Conservation (phyloP, 129 eudicot species). For the Chrysanthemum seticuspe region DNA sequence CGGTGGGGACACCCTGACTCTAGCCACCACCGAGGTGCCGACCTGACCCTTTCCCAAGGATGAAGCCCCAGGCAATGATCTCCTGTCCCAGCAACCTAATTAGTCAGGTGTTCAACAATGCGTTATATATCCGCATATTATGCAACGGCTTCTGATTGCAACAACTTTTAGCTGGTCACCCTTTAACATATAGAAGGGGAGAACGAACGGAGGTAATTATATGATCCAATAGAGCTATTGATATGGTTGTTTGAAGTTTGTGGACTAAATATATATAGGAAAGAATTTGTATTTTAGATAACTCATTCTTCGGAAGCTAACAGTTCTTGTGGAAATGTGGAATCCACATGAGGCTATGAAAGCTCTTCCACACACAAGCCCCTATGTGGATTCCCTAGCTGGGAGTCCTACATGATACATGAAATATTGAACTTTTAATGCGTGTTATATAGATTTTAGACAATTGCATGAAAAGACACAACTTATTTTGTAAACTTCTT, state of each 20-base stretch:
- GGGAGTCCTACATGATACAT: constrained; percentile 11
- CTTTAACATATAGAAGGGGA: not conserved
- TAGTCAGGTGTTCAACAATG: not conserved
- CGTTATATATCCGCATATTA: not conserved
- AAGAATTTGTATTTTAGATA: not conserved
- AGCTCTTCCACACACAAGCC: too few relatives aligned
- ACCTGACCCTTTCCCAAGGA: too few relatives aligned
- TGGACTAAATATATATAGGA: constrained; percentile 13
- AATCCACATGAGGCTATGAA: not conserved
- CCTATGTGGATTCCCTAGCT: not conserved
- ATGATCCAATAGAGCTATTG: not conserved
- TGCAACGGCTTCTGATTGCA: not conserved
- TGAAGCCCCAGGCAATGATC: too few relatives aligned
- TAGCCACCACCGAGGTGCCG: too few relatives aligned
- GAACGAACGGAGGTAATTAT: not conserved
- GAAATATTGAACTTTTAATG: not conserved
- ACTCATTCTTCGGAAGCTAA: not conserved
- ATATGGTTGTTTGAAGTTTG: not conserved
- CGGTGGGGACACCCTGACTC: too few relatives aligned
- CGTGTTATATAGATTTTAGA: too few relatives aligned
- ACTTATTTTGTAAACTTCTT: too few relatives aligned
- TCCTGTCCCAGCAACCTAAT: too few relatives aligned
- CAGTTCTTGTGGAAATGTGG: constrained; percentile 1
- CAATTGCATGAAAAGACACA: too few relatives aligned
- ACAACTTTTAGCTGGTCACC: not conserved